A percentile compares a stretch with the other conserved stretches of the same genome.
Evolutionary conservation across 257 asterid genomes (phyloP).

Genomic region (Mentha longifolia): DNA sequence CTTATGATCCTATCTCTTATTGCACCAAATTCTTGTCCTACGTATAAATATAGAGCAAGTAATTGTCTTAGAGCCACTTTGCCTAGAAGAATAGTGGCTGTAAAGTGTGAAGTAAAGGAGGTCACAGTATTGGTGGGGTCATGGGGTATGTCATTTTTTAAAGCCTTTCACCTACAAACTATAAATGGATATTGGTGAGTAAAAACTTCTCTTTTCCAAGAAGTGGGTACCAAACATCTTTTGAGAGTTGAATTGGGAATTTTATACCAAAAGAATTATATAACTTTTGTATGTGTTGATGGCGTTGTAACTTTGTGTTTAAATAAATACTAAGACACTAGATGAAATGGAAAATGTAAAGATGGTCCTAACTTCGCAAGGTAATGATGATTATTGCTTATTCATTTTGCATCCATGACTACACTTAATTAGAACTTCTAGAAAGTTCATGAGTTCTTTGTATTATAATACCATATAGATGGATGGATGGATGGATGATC

Average conservation of each 20-base stretch:
- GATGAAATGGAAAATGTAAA: too few species aligned
- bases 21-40: constrained; percentile 3
- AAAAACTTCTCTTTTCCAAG: not conserved
- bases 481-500: too few species aligned
- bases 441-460: not conserved
- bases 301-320: not conserved
- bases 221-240: not conserved
- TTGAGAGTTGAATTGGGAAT: not conserved
- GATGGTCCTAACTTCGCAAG: too few species aligned
- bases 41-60: constrained; percentile 16
- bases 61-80: constrained; percentile 6
- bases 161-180: constrained; percentile 28
- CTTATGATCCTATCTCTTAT: constrained; percentile 29
- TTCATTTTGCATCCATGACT: too few species aligned
- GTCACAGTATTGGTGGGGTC: constrained; percentile 53
- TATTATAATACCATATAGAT: too few species aligned
- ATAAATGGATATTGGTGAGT: constrained; percentile 6
- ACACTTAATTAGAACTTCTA: not conserved
- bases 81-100: constrained; percentile 34
- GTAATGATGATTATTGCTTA: not conserved
- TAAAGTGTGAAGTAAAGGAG: constrained; percentile 24
- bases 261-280: not conserved
- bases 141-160: constrained; percentile 24
- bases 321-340: too few species aligned
- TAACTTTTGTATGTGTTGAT: not conserved